phyloP scores from a whole-genome alignment of 768 basidiomycete species.

The Xerocomellus amylosporus region DNA sequence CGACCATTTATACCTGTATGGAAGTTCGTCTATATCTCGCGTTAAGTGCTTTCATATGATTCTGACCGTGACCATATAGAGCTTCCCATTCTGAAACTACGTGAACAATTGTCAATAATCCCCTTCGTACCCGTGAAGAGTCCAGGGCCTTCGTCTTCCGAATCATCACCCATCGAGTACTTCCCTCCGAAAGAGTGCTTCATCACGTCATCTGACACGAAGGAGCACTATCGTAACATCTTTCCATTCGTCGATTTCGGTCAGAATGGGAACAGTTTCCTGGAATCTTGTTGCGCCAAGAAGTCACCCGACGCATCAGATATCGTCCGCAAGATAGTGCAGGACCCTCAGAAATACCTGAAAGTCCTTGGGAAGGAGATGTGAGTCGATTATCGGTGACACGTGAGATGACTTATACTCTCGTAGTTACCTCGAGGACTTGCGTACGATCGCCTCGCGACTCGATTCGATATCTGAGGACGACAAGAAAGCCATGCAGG shows the following conservation, averaged over 20 bases:
- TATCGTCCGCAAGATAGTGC: slow-evolving; percentile 8
- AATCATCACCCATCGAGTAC: not conserved
- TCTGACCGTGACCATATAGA: slow-evolving; percentile 4
- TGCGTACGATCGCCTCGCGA: slow-evolving; percentile 11
- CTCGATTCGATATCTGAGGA: slow-evolving; percentile 10
- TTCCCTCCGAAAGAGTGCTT: slow-evolving; percentile 14
- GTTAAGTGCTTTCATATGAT: not conserved
- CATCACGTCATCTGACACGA: not conserved
- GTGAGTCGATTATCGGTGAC: slow-evolving; percentile 1
- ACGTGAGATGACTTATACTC: not conserved
- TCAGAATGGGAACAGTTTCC: slow-evolving; percentile 10
- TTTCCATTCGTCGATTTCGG: slow-evolving; percentile 18
- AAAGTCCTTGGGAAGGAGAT: not conserved
- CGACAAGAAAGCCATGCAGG: slow-evolving; percentile 11
- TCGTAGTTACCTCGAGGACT: slow-evolving; percentile 11
- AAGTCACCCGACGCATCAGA: slow-evolving; percentile 14
- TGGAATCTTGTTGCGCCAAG: slow-evolving; percentile 12
- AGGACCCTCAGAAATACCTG: slow-evolving; percentile 6
- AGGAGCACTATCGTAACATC: slow-evolving; percentile 6
- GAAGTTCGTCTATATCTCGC: slow-evolving; percentile 3
- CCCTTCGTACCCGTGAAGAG: slow-evolving; percentile 11
- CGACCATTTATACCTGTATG: not conserved
- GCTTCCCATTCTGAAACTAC: slow-evolving; percentile 2
- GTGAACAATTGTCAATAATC: slow-evolving; percentile 5
- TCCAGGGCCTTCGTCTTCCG: not conserved